Base-by-base conservation (phyloP, 495 filamentous ascomycete species). In the Xylaria acuta region DNA sequence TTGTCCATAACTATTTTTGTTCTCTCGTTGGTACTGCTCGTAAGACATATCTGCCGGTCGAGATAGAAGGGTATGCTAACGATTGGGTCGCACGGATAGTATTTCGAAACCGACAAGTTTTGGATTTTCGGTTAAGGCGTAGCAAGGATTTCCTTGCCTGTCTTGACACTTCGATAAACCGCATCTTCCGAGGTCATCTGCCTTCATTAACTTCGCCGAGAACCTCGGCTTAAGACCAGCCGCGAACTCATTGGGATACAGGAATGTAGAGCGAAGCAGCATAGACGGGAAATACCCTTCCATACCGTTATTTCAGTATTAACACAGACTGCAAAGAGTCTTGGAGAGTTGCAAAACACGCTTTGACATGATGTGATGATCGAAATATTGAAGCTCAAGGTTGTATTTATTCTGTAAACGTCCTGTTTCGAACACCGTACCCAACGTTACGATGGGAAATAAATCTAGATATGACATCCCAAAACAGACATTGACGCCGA, bases 61-160 rank as follows among this genome's bases (percentile, higher is more conserved):
- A 56, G 9, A 22, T 34, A 41, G 38, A 67, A 14, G 27, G 18
- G 32, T 41, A 63, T 72, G 67, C 74, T 81, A 60, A 77, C 64
- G 32, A 16, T 67, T 27, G 59, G 38, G 5, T 64, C 45, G 38
- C 9, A 11, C 30, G 18, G 60, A 53, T 75, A 86, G 85, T 86
- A 86, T 79, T 86, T 86, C 80, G 73, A 81, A 75, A 84, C 84
- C 68, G 81, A 86, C 66, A 78, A 82, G 75, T 84, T 86, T 78
- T 86, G 82, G 83, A 83, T 86, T 78, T 86, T 86, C 71, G 85
- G 81, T 71, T 86, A 85, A 82, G 79, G 64, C 38, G 27, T 18
- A 22, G 5, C 38, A 22, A 49, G 4, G 11, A 43, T 25, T 64
- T 66, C 20, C 22, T 65, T 32, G 38, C 51, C 25, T 34, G 18